A percentile compares a stretch with the other conserved stretches of the same genome.
phyloP scores from a whole-genome alignment of 768 basidiomycete species.

The Mycena metata region DNA sequence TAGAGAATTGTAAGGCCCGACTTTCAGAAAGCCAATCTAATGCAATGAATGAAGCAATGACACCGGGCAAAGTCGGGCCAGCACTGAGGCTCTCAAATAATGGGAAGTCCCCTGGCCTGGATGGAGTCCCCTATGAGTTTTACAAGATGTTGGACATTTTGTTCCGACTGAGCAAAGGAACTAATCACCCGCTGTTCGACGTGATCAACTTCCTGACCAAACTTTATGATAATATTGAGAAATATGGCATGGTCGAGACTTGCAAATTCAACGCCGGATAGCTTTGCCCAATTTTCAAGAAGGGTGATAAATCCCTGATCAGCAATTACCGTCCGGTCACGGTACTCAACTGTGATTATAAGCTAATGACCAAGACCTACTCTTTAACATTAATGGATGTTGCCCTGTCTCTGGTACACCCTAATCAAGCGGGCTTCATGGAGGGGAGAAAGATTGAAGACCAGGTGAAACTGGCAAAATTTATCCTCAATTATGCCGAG shows the following conservation, averaged over 20 bases:
- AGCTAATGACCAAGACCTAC: too few species aligned
- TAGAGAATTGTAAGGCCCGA: slow-evolving; percentile 9
- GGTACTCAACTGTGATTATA: too few species aligned
- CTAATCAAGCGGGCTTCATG: too few species aligned
- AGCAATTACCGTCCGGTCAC: not conserved
- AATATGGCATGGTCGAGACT: too few species aligned
- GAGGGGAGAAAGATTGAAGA: too few species aligned
- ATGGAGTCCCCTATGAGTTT: slow-evolving; percentile 1
- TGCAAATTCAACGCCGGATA: not conserved
- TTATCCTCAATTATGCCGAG: too few species aligned
- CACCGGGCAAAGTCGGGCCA: not conserved
- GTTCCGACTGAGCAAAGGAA: not conserved
- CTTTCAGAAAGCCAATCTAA: not conserved
- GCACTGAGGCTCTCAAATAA: not conserved
- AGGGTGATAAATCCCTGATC: not conserved
- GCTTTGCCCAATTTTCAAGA: slow-evolving; percentile 2
- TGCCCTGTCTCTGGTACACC: too few species aligned
- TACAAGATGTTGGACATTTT: slow-evolving; percentile 8
- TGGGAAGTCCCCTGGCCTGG: not conserved
- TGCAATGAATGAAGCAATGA: not conserved
- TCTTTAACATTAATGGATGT: too few species aligned
- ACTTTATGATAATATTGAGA: too few species aligned
- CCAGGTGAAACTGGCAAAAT: too few species aligned
- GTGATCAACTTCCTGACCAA: too few species aligned
- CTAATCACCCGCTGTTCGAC: not conserved